phyloP scores from a whole-genome alignment of 2,329 filamentous ascomycete species.

The Fusarium begoniae region DNA sequence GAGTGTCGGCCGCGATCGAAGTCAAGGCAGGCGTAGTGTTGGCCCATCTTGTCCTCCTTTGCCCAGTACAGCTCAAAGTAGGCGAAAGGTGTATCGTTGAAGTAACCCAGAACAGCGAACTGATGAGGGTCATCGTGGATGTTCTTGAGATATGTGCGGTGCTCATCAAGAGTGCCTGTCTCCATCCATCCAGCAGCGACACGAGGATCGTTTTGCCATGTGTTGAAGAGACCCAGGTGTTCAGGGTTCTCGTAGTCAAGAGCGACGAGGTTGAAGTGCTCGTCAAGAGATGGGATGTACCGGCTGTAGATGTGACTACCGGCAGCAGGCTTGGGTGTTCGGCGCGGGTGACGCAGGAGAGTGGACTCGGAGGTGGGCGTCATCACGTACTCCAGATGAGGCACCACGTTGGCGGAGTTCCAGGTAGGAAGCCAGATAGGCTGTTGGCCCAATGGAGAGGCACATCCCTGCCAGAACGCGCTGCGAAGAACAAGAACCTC shows the following conservation, averaged over 20 bases:
- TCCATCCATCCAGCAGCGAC: constrained; percentile 81
- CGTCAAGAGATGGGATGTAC: constrained; percentile 75
- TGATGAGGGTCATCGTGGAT: constrained; percentile 75
- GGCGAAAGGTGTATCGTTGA: constrained; percentile 74
- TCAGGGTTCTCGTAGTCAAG: constrained; percentile 69
- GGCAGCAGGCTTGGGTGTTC: constrained; percentile 72
- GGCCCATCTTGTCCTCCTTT: constrained; percentile 64
- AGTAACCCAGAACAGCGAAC: constrained; percentile 72
- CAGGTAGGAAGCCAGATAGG: constrained; percentile 65
- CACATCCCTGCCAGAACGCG: constrained; percentile 74
- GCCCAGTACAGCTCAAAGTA: constrained; percentile 74
- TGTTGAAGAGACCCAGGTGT: constrained; percentile 75
- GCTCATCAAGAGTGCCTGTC: constrained; percentile 76
- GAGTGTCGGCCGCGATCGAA: constrained; percentile 68
- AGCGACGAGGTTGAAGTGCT: constrained; percentile 77
- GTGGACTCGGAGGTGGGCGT: constrained; percentile 44
- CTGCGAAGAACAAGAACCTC: constrained; percentile 55
- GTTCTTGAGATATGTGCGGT: constrained; percentile 72
- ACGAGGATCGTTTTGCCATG: constrained; percentile 82
- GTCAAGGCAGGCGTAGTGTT: constrained; percentile 64
- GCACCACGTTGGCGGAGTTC: constrained; percentile 44
- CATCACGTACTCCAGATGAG: constrained; percentile 50
- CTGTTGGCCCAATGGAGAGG: constrained; percentile 69
- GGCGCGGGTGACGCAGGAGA: constrained; percentile 68
- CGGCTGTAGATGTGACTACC: constrained; percentile 77